These are phyloP conservation scores for Coniosporium apollinis DNA, from an alignment of 495 filamentous ascomycete species.

Conservation along the genomic window DNA sequence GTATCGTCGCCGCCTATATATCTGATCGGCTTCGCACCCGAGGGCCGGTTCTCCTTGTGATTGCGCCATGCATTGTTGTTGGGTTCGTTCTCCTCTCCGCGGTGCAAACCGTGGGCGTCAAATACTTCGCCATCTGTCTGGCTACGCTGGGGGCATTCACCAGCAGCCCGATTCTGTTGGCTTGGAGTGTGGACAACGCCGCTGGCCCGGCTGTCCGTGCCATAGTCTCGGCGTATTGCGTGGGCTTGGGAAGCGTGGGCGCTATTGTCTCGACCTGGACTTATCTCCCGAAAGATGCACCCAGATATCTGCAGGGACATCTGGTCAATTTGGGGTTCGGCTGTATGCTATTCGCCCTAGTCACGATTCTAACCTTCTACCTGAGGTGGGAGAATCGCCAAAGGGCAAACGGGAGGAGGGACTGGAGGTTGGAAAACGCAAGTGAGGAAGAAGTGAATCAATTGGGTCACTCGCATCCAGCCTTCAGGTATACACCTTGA, in stretches of 20 bases:
- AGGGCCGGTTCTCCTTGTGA: constrained; percentile 11
- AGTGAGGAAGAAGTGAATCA: constrained; percentile 18
- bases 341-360: constrained; percentile 22
- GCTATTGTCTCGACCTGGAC: constrained; percentile 37
- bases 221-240: constrained; percentile 28
- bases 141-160: constrained; percentile 15
- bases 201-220: constrained; percentile 33
- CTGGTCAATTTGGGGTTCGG: constrained; percentile 31
- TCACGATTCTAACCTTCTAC: constrained; percentile 23
- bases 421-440: constrained; percentile 24
- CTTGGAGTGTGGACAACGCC: constrained; percentile 27
- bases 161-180: constrained; percentile 14
- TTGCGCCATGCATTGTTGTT: constrained; percentile 5
- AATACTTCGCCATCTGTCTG: constrained; percentile 16
- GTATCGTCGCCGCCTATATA: constrained; percentile 5
- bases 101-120: constrained; percentile 5
- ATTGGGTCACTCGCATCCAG: constrained; percentile 28
- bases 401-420: constrained; percentile 25
- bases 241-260: constrained; percentile 30
- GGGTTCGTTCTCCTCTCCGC: constrained; percentile 17
- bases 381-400: constrained; percentile 31
- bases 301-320: constrained; percentile 29
- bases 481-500: constrained; percentile 32
- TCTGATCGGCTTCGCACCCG: constrained; percentile 12
- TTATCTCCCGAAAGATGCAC: constrained; percentile 30